phyloP scores from a whole-genome alignment of 1,284 basidiomycete genomes.

The Fomitopsis betulina region DNA sequence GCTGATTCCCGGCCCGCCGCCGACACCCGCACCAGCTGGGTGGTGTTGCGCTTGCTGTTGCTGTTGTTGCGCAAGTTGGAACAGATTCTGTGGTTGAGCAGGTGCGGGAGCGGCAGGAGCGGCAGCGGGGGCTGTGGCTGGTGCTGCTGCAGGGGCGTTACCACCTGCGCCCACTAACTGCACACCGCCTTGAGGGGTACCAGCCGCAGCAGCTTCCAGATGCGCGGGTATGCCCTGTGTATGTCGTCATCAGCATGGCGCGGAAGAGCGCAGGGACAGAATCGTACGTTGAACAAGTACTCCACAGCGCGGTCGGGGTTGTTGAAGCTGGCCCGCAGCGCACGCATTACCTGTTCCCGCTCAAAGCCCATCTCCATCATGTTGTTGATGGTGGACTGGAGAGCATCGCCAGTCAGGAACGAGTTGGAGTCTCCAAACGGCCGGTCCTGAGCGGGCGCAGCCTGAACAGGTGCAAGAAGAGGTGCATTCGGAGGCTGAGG shows the following conservation, averaged over 20 bases:
- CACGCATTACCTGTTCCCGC: constrained; percentile 80
- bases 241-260: constrained; percentile 6
- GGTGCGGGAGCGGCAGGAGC: constrained; percentile 28
- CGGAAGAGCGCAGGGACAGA: constrained; percentile 1
- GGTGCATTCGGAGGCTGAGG: constrained; percentile 31
- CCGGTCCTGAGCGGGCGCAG: constrained; percentile 32
- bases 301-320: constrained; percentile 98
- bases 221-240: constrained; percentile 79
- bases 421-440: constrained; percentile 47
- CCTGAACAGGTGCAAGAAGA: constrained; percentile 30
- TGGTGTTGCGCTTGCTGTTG: constrained; percentile 44
- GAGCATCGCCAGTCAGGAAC: constrained; percentile 71
- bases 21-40: constrained; percentile 25
- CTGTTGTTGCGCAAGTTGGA: constrained; percentile 78
- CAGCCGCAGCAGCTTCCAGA: constrained; percentile 42
- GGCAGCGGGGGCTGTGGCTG: constrained; percentile 31
- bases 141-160: constrained; percentile 30
- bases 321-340: constrained; percentile 93
- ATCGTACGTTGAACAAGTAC: constrained; percentile 90
- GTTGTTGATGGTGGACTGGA: constrained; percentile 74
- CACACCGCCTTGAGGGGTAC: constrained; percentile 27
- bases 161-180: constrained; percentile 25
- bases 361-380: constrained; percentile 97
- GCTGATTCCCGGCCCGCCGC: constrained; percentile 35
- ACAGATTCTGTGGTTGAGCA: constrained; percentile 62